Base-by-base conservation (phyloP, 192 early-diverging fungal species). In the Backusella tuberculispora region DNA sequence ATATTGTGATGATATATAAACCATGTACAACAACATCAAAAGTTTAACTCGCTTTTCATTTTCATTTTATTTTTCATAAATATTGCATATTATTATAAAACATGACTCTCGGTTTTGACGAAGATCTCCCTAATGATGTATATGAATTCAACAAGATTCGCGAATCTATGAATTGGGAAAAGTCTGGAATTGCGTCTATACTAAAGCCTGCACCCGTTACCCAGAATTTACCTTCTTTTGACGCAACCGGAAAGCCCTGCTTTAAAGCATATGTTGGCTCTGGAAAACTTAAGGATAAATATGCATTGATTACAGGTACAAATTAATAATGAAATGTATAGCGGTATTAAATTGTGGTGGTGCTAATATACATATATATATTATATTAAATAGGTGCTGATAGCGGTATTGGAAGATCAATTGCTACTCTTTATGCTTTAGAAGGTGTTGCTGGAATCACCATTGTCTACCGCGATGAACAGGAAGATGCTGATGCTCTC, bases 331-430 rank as follows among this genome's bases (percentile, higher is more conserved):
- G 13, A 24, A 60, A 26, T 10, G 19, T 60, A 50, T n/a, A 19
- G 21, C 19, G 46, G 14, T 21, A 15, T 17, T 5, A 46, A n/a
- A 68, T 9, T 21, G 13, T 21, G 21, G 24, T 9, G 24, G 46
- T 26, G 21, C 15, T 44, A 29, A 48, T 66, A 29, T 66, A 5
- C 29, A 29, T 17, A 21, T 5, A 45, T 9, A 50, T 37, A 34
- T 38, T 29, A 15, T 8, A 56, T 34, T 46, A 24, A 37, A 48
- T n/a, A 75, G 81, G 82, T 48, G 82, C 78, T 48, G 82, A 84
- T 69, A 79, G 79, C 19, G 87, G 86, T 24, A 88, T 88, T 56
- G 87, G 87, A 29, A 74, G 86, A 24, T 82, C 86, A 5, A 80
- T 88, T 44, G 87, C 86, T 38, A 76, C 81, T 17, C 75, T 88